These are phyloP conservation scores for Ephemerocybe angulata DNA, from an alignment of 768 basidiomycete species.

Conservation along the genomic window DNA sequence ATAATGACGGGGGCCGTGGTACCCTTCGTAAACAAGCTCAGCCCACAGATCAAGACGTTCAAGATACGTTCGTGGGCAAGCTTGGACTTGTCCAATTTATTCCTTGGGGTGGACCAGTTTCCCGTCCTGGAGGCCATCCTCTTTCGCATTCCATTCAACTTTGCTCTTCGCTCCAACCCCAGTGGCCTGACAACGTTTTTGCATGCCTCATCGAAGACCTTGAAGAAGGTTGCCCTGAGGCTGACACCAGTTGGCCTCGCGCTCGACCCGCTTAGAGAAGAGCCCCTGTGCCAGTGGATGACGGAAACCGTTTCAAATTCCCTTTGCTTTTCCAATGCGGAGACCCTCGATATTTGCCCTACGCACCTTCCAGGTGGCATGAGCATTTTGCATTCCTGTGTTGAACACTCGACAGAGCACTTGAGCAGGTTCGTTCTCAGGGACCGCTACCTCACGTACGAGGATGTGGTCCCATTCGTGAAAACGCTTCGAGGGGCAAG, in stretches of 20 bases:
- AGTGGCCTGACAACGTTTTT: constrained; percentile 34
- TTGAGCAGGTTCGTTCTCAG: constrained; percentile 34
- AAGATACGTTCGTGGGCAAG: constrained; percentile 39
- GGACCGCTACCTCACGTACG: constrained; percentile 35
- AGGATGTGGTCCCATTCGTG: constrained; percentile 28
- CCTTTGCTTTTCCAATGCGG: constrained; percentile 26
- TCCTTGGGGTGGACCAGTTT: constrained; percentile 29
- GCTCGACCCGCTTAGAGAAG: constrained; percentile 26
- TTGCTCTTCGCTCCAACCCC: constrained; percentile 31
- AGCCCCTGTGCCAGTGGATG: constrained; percentile 34
- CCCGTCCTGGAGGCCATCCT: constrained; percentile 31
- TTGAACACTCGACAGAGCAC: constrained; percentile 28
- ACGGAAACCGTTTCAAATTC: constrained; percentile 22
- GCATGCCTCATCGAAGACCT: constrained; percentile 22
- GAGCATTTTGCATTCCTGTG: constrained; percentile 28
- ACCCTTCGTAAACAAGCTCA: constrained; percentile 38
- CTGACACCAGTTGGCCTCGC: constrained; percentile 35
- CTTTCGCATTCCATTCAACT: constrained; percentile 39
- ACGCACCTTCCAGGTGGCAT: constrained; percentile 32
- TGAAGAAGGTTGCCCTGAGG: constrained; percentile 35
- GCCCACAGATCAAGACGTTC: constrained; percentile 31
- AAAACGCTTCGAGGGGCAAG: constrained; percentile 22
- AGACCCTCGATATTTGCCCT: constrained; percentile 40
- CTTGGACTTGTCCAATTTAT: constrained; percentile 39
- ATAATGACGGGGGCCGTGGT: constrained; percentile 31